Evolutionary conservation across 2,329 filamentous ascomycete genomes (phyloP), one percentile per base, ranked within the genome.

Genomic region (Hymenotorrendiella dingleyae): DNA sequence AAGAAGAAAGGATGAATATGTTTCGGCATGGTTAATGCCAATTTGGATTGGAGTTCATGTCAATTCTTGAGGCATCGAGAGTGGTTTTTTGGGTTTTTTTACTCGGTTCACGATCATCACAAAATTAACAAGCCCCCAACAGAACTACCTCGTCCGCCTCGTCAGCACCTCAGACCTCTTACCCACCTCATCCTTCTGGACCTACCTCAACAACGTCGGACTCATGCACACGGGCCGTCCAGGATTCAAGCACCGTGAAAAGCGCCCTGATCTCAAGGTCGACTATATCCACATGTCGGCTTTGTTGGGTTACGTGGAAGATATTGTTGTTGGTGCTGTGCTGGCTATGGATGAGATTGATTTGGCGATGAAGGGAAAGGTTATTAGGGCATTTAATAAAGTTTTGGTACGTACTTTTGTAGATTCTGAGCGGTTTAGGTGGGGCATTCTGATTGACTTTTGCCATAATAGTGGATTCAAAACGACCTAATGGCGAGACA

Each of bases 381-480:
- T 91, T 4, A 73, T 90, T 35, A 85, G 83, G 60, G 86, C 86
- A 1, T 69, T 91, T 17, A 79, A 79, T 49, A 91, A 93, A 62
- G 80, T 91, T 20, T 17, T 30, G n/a, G n/a, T n/a, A n/a, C n/a
- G n/a, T n/a, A n/a, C n/a, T n/a, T n/a, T n/a, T 33, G 16, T 10
- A 27, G n/a, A 27, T 8, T 27, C 24, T 27, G 24, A n/a, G 24
- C 8, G 24, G 24, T 7, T 27, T 27, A 27, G 24, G 24, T 27
- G 24, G n/a, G 24, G 24, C 24, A 82, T 91, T n/a, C n/a, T n/a
- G n/a, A n/a, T n/a, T n/a, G n/a, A n/a, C n/a, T n/a, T n/a, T n/a
- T n/a, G n/a, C n/a, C n/a, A n/a, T n/a, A n/a, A n/a, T n/a, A n/a
- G 51, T 91, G 86, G 85, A 89, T 91, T 53, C 86, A 91, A 64